phyloP scores from a whole-genome alignment of 2,329 filamentous ascomycete species.

The Fusarium papillatum region DNA sequence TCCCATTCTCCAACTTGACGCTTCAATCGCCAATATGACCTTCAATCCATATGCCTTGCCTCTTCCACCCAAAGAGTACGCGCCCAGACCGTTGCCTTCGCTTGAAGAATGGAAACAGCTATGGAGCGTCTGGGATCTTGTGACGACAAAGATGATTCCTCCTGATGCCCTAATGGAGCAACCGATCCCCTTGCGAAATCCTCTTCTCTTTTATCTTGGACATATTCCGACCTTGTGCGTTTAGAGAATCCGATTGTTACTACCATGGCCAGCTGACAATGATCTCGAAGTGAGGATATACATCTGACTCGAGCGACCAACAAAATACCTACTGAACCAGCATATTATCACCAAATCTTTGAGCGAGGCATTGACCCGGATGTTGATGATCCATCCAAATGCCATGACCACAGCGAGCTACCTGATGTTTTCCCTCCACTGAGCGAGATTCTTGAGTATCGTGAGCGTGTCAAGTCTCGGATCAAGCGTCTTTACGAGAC shows the following conservation, averaged over 20 bases:
- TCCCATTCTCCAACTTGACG: background rate
- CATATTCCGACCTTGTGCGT: slow-evolving; percentile 35
- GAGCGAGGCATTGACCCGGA: slow-evolving; percentile 16
- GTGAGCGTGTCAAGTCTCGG: slow-evolving; percentile 17
- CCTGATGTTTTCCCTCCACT: slow-evolving; percentile 20
- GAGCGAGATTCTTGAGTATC: slow-evolving; percentile 20
- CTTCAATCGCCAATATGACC: background rate
- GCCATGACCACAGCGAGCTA: slow-evolving; percentile 32
- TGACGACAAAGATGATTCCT: slow-evolving; percentile 22
- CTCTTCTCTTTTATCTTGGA: slow-evolving; percentile 23
- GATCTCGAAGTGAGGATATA: slow-evolving; percentile 21
- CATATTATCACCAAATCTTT: background rate
- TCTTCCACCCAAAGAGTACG: slow-evolving; percentile 15
- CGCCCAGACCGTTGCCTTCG: slow-evolving; percentile 21
- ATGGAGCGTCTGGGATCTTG: slow-evolving; percentile 32
- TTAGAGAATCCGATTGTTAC: background rate
- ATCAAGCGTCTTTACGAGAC: slow-evolving; percentile 13
- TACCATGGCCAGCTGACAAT: background rate
- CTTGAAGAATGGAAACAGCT: slow-evolving; percentile 31
- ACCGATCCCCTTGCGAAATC: slow-evolving; percentile 30
- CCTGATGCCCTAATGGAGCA: slow-evolving; percentile 24
- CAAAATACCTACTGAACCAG: background rate
- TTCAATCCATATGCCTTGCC: slow-evolving; percentile 59
- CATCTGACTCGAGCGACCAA: slow-evolving; percentile 10
- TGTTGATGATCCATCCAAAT: slow-evolving; percentile 26